Base-by-base conservation (phyloP, 352 stramenopile species). In the Thalassiosira allenii region DNA sequence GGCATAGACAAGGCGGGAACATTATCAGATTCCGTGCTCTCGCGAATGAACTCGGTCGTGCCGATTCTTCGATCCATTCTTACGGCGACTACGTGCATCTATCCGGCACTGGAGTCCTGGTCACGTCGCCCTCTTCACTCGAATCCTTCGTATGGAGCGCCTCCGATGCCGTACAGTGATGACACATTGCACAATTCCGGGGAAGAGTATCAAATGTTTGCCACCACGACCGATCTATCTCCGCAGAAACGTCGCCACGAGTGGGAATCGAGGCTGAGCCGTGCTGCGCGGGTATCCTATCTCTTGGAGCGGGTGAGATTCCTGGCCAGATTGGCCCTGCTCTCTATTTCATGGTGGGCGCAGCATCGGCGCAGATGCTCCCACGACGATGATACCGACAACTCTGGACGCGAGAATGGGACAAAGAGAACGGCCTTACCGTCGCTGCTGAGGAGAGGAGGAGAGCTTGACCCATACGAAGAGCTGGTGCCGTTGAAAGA, bases 391-490 rank as follows among this genome's bases (percentile, higher is more conserved):
- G 44, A 63, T n/a, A n/a, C n/a, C 25, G 32, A 71, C 0, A 51
- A 43, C 29, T 20, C 27, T 32, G 40, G 0, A 17, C 32, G 9
- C 27, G 43, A 47, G 5, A 41, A 68, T 4, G 49, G 22, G 51
- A 22, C 2, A 17, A 40, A 41, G 32, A 58, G 34, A 8, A 2
- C 17, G 37, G 3, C 54, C 9, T 0, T 79, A 29, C 67, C 75
- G 37, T 43, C 43, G 17, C 52, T 83, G 29, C 33, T 83, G 37
- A 73, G 63, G 49, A 54, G 62, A 40, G 75, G 75, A 27, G 75
- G 67, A 59, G 75, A 83, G 37, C 66, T 83, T 20, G 75, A 83
- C 40, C 75, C 75, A 32, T 70, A 52, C 47, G 75, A 83, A 47
- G 22, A 64, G 12, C 12, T 83, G 25, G 14, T 78, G 25, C 30